These are phyloP conservation scores for Epicoccum nigrum DNA, from an alignment of 2,329 filamentous ascomycete genomes.

Conservation along the genomic window DNA sequence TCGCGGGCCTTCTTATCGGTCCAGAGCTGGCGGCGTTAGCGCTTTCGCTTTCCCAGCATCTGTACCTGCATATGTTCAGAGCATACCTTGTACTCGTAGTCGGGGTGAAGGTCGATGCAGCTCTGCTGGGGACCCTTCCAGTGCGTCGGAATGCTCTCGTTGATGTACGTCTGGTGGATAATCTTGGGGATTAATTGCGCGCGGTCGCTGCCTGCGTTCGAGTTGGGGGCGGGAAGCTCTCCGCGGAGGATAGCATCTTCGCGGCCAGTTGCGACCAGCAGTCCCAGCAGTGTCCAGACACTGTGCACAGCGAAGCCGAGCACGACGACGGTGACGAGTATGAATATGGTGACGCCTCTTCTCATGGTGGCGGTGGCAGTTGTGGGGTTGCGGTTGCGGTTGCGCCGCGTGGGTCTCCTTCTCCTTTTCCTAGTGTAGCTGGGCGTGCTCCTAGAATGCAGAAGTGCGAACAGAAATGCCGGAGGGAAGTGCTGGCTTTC, in stretches of 20 bases:
- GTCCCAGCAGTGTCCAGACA: conserved; percentile 73
- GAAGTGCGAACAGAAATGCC: conserved; percentile 10
- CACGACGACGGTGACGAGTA: conserved; percentile 68
- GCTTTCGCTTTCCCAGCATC: too few relatives aligned
- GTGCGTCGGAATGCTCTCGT: conserved; percentile 69
- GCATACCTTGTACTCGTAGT: conserved; percentile 73
- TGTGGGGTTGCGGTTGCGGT: conserved; percentile 34
- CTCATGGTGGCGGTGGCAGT: conserved; percentile 57
- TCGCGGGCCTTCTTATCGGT: conserved; percentile 71
- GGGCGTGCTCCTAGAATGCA: not conserved
- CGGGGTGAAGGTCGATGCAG: conserved; percentile 70
- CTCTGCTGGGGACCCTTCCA: conserved; percentile 70
- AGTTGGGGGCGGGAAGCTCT: conserved; percentile 70
- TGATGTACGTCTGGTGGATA: conserved; percentile 78
- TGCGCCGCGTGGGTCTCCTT: conserved; percentile 28
- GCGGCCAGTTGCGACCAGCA: conserved; percentile 71
- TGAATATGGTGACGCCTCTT: conserved; percentile 65
- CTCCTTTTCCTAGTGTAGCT: conserved; percentile 8
- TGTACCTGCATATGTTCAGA: too few relatives aligned
- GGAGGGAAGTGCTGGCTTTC: conserved; percentile 7
- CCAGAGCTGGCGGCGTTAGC: conserved; percentile 66
- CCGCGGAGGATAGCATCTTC: conserved; percentile 69
- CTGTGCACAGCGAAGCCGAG: conserved; percentile 68
- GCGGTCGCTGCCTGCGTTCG: conserved; percentile 61
- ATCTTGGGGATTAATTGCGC: conserved; percentile 75